Evolutionary conservation across 2,329 filamentous ascomycete genomes (phyloP).

Genomic region (Emericellopsis cladophorae): DNA sequence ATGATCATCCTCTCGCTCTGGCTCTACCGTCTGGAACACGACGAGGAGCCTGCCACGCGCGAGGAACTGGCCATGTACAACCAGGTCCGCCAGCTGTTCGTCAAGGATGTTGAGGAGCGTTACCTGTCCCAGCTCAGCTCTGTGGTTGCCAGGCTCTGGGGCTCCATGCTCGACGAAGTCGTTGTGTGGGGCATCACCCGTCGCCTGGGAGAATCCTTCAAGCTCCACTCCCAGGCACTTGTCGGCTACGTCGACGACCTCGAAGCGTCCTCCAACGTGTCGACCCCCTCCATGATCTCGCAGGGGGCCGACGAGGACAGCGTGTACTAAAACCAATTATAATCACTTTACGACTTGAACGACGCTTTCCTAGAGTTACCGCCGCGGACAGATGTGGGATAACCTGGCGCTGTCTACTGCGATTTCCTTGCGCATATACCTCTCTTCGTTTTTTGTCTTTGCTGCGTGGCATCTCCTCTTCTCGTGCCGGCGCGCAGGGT

Average conservation of each 20-base stretch:
- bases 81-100: slow-evolving; percentile 80
- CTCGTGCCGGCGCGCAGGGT: slow-evolving; percentile 2
- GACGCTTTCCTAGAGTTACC: slow-evolving; percentile 17
- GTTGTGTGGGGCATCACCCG: slow-evolving; percentile 97
- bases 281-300: slow-evolving; percentile 59
- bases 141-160: slow-evolving; percentile 91
- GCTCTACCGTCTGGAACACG: slow-evolving; percentile 98
- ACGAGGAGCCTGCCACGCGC: slow-evolving; percentile 78
- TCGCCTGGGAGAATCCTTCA: slow-evolving; percentile 96
- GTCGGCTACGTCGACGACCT: slow-evolving; percentile 86
- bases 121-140: slow-evolving; percentile 81
- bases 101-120: slow-evolving; percentile 76
- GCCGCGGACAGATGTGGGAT: background rate
- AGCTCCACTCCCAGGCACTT: slow-evolving; percentile 87
- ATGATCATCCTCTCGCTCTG: slow-evolving; percentile 97
- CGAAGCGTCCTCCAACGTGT: slow-evolving; percentile 55
- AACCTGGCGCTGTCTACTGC: slow-evolving; percentile 6
- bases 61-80: slow-evolving; percentile 85
- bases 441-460: slow-evolving; percentile 11
- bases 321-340: slow-evolving; percentile 44
- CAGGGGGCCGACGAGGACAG: slow-evolving; percentile 60
- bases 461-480: too few relatives aligned
- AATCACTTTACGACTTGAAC: slow-evolving; percentile 33
- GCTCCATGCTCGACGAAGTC: slow-evolving; percentile 95
- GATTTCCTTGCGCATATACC: slow-evolving; percentile 16